Percentiles rank a stretch among this genome's conserved stretches.
These are phyloP conservation scores for Penstemon barbatus DNA, from an alignment of 257 asterid genomes.

Conservation along the genomic window DNA sequence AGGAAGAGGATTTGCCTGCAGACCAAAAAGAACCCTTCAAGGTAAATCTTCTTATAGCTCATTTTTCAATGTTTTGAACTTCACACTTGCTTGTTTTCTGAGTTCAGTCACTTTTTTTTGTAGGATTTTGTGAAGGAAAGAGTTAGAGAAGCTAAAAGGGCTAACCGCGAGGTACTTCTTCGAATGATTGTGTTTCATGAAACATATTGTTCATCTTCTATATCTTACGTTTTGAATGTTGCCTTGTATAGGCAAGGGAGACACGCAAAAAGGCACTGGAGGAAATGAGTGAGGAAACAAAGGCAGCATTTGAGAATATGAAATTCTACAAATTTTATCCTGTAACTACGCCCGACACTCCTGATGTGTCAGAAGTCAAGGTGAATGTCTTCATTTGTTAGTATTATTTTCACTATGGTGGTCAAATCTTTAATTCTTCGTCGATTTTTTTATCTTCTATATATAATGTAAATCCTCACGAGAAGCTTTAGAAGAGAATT, in stretches of 20 bases:
- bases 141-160: constrained; percentile 71
- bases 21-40: constrained; percentile 72
- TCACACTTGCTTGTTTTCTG: neutral
- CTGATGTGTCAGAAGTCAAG: constrained; percentile 82
- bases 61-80: constrained; percentile 3
- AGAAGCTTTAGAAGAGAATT: neutral
- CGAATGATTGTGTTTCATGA: constrained; percentile 7
- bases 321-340: constrained; percentile 84
- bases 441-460: neutral
- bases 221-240: constrained; percentile 21
- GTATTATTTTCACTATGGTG: neutral
- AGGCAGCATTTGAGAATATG: constrained; percentile 70
- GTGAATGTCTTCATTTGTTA: constrained; percentile 36
- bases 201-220: constrained; percentile 17
- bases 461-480: neutral
- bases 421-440: neutral
- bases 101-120: neutral
- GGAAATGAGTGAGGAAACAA: constrained; percentile 70
- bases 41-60: constrained; percentile 41
- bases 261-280: constrained; percentile 76
- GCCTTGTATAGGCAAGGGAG: constrained; percentile 66
- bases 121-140: constrained; percentile 76
- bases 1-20: constrained; percentile 61
- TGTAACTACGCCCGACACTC: constrained; percentile 63
- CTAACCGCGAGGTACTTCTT: constrained; percentile 60